phyloP scores from a whole-genome alignment of 176 grass and related monocot genomes.

The Areca catechu region DNA sequence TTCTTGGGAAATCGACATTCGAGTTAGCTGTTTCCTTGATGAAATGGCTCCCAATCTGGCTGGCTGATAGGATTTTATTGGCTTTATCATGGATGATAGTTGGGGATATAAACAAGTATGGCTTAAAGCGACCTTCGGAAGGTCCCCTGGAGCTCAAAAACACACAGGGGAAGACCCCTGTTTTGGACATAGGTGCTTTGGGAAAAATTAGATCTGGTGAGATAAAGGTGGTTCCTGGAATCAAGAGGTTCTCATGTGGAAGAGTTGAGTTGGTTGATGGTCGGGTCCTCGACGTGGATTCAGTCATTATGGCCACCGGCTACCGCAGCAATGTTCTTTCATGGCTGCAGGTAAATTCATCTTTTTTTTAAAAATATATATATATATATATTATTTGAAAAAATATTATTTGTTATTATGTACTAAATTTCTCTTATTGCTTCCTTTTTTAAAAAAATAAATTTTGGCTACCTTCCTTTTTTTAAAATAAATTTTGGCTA shows the following conservation, averaged over 20 bases:
- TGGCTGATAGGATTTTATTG: conserved; percentile 29
- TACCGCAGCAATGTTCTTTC: conserved; percentile 36
- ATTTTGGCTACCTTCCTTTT: no score
- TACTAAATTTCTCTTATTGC: no score
- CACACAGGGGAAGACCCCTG: conserved; percentile 31
- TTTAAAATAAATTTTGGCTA: no score
- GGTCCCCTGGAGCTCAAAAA: conserved; percentile 39
- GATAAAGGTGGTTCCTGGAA: conserved; percentile 35
- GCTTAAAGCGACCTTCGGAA: conserved; percentile 15
- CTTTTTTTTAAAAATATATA: no score
- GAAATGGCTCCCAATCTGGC: conserved; percentile 33
- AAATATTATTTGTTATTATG: no score
- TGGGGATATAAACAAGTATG: conserved; percentile 22
- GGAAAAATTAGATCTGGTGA: conserved; percentile 32
- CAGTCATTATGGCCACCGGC: conserved; percentile 35
- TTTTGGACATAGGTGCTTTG: conserved; percentile 30
- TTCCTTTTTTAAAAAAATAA: no score
- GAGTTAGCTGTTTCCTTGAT: conserved; percentile 26
- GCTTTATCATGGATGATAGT: conserved; percentile 23
- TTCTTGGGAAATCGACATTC: conserved; percentile 30
- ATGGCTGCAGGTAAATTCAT: conserved; percentile 28
- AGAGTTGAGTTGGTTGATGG: conserved; percentile 26
- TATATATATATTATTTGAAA: no score
- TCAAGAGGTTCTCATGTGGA: conserved; percentile 19
- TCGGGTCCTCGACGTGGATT: conserved; percentile 13